Percentiles rank a stretch among this genome's conserved stretches.
phyloP scores from a whole-genome alignment of 2,329 filamentous ascomycete species.

The Bipolaris zeicola region DNA sequence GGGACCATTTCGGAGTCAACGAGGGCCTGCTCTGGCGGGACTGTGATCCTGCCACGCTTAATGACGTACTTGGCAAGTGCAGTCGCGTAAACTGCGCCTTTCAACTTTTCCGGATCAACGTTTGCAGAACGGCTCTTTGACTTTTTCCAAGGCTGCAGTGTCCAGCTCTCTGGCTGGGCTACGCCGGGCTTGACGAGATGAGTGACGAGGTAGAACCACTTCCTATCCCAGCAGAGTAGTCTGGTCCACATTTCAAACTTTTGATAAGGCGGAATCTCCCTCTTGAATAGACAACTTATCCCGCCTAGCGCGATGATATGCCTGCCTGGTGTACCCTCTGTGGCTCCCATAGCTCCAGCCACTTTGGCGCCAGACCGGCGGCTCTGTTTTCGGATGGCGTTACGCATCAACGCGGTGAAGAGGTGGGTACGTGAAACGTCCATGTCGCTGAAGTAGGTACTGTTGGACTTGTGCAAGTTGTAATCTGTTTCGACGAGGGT shows the following conservation, averaged over 20 bases:
- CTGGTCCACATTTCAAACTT: constrained; percentile 57
- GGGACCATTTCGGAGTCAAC: constrained; percentile 76
- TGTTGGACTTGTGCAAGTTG: constrained; percentile 82
- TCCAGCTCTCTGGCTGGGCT: constrained; percentile 49
- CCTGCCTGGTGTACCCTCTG: constrained; percentile 28
- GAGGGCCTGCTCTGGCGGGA: constrained; percentile 79
- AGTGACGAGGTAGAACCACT: constrained; percentile 57
- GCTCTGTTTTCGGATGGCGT: constrained; percentile 48
- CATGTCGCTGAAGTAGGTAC: constrained; percentile 85
- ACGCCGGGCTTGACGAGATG: constrained; percentile 55
- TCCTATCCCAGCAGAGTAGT: constrained; percentile 56
- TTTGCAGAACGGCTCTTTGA: constrained; percentile 25
- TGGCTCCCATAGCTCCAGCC: constrained; percentile 22
- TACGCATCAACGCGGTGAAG: constrained; percentile 62
- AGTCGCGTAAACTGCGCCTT: constrained; percentile 56
- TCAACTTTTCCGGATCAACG: constrained; percentile 43
- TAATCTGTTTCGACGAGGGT: constrained; percentile 82
- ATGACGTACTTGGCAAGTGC: constrained; percentile 58
- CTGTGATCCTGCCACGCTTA: constrained; percentile 70
- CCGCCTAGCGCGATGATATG: constrained; percentile 54
- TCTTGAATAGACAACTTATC: constrained; percentile 55
- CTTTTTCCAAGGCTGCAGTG: constrained; percentile 55
- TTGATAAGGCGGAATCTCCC: constrained; percentile 53
- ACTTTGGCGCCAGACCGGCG: constrained; percentile 29
- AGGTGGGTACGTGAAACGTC: constrained; percentile 83